A percentile compares a stretch with the other conserved stretches of the same genome.
Evolutionary conservation across 257 asterid species (phyloP).

Genomic region (Salvia hispanica): DNA sequence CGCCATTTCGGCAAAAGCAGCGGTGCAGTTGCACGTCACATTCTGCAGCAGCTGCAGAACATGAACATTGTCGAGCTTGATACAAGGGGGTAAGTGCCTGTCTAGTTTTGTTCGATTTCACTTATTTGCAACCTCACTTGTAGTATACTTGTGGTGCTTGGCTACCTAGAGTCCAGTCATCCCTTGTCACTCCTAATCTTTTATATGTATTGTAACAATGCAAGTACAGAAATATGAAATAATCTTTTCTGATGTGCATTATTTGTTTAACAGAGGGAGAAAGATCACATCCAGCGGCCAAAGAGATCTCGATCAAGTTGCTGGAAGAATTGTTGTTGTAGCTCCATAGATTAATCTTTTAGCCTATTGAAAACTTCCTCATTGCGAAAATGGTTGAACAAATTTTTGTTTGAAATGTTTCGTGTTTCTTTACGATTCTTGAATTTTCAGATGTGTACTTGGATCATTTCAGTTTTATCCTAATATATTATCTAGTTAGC

Average conservation of each 20-base stretch:
- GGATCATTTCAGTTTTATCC: slow-evolving; percentile 28
- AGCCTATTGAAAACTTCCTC: slow-evolving; percentile 22
- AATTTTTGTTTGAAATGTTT: slow-evolving; percentile 30
- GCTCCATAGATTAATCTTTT: slow-evolving; percentile 43
- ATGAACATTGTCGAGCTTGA: slow-evolving; percentile 78
- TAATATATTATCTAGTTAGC: slow-evolving; percentile 29
- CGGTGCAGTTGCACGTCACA: slow-evolving; percentile 82
- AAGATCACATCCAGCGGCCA: slow-evolving; percentile 85
- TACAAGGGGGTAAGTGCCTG: slow-evolving; percentile 57
- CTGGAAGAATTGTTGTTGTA: slow-evolving; percentile 72
- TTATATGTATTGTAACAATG: no score
- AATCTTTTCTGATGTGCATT: not conserved
- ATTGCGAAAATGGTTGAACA: slow-evolving; percentile 31
- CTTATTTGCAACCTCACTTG: no score
- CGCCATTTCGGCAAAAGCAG: slow-evolving; percentile 91
- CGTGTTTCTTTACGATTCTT: slow-evolving; percentile 19
- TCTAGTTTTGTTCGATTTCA: not conserved
- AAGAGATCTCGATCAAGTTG: slow-evolving; percentile 94
- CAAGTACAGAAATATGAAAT: not conserved
- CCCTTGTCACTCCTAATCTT: no score
- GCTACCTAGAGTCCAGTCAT: no score
- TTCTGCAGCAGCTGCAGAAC: slow-evolving; percentile 78
- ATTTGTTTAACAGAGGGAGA: slow-evolving; percentile 60
- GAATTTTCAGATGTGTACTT: slow-evolving; percentile 24
- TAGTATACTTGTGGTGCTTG: no score